Evolutionary conservation across 257 asterid species (phyloP), one percentile per base, ranked within the genome.

Genomic region (Handroanthus guayacan): DNA sequence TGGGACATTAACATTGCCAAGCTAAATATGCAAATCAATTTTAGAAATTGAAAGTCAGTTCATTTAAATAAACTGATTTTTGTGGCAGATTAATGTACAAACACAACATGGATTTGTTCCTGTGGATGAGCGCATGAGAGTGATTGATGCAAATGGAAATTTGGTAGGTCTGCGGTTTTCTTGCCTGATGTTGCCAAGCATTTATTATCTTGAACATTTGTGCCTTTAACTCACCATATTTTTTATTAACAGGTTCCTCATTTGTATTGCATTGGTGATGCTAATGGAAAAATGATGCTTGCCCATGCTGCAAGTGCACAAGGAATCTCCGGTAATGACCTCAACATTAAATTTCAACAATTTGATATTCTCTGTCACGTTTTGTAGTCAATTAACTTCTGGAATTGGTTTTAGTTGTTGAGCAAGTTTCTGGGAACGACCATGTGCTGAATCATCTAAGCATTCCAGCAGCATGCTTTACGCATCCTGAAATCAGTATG

Each of bases 271-370:
- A 93, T 95, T 72, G 98, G 98, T 80, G 99, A 95, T 89, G 99
- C 99, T 80, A 93, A 93, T 87, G 99, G 99, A 50, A 95, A 88
- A 86, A 75, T 95, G 99, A 95, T 95, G 99, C 97, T 93, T 79
- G 99, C 99, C 72, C 99, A 95, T 80, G 99, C 98, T 57, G 97
- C 99, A 84, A 95, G 97, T 80, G 99, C 99, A 37, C 99, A 95
- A 86, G 98, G 99, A 86, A 95, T 89, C 64, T 87, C 89, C 61
- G 95, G 96, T 88, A 84, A 82, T 76, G 25, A 65, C 79, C 67
- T 65, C 60, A 69, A 31, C 65, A 69, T 57, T 72, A 54, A 56
- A 69, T 64, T 44, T 67, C 44, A 67, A 65, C 64, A 74, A 71
- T 57, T 75, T 31, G 39, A 41, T 55, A 70, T 73, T 48, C 56